Evolutionary conservation across 2,329 filamentous ascomycete species (phyloP).

Genomic region (Didymella pomorum): DNA sequence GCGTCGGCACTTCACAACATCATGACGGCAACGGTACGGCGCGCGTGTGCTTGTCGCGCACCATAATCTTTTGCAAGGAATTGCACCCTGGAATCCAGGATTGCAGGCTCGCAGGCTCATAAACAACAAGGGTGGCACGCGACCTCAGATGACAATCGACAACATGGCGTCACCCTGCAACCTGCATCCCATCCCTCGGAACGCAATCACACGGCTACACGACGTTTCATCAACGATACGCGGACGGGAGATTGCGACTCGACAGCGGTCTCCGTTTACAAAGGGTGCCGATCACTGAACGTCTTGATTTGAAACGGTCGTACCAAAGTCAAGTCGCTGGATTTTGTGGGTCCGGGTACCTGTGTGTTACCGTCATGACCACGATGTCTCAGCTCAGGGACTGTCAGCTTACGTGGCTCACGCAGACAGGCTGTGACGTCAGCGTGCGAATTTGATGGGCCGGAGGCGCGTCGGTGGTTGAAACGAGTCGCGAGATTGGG

Average conservation of each 20-base stretch:
- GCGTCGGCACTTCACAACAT: background rate
- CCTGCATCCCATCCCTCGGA: slow-evolving; percentile 5
- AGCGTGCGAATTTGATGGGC: slow-evolving; percentile 8
- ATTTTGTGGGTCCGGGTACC: slow-evolving; percentile 16
- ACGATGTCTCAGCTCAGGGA: slow-evolving; percentile 8
- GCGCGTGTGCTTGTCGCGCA: background rate
- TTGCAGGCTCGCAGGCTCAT: background rate
- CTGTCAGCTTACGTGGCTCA: slow-evolving; percentile 19
- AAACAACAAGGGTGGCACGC: slow-evolving; percentile 4
- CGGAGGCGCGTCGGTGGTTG: slow-evolving; percentile 1
- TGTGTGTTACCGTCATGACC: slow-evolving; percentile 8
- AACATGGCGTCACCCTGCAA: slow-evolving; percentile 13
- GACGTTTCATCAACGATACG: slow-evolving; percentile 12
- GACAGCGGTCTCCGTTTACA: slow-evolving; percentile 7
- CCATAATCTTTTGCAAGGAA: slow-evolving; percentile 1
- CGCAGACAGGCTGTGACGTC: slow-evolving; percentile 17
- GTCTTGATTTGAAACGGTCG: slow-evolving; percentile 23
- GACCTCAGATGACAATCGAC: slow-evolving; percentile 20
- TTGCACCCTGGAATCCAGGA: background rate
- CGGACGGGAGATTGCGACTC: slow-evolving; percentile 23
- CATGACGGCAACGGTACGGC: background rate
- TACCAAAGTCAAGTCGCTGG: slow-evolving; percentile 10
- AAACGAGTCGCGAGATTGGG: slow-evolving; percentile 4
- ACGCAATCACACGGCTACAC: slow-evolving; percentile 3
- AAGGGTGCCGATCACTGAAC: slow-evolving; percentile 15